Conservation (phyloP, 2,329 filamentous ascomycete species). For the Botrytis cinerea region DNA sequence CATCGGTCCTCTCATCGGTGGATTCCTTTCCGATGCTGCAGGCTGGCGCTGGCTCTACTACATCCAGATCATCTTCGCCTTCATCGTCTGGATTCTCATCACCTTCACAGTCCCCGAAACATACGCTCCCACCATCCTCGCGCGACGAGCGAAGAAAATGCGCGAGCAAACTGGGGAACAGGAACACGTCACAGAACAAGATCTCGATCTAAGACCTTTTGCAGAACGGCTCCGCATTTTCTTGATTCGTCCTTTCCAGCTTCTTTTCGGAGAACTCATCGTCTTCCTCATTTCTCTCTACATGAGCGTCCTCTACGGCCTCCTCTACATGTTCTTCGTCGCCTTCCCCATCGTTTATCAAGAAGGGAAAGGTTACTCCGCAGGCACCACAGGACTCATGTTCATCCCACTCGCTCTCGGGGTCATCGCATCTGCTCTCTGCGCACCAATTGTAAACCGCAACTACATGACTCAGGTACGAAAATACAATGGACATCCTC, state of each 20-base stretch:
- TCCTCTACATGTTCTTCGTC: conserved; percentile 53
- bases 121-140: conserved; percentile 78
- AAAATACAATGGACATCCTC: conserved; percentile 70
- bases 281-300: conserved; percentile 82
- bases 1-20: conserved; percentile 74
- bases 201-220: conserved; percentile 72
- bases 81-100: conserved; percentile 70
- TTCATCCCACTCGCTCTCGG: conserved; percentile 82
- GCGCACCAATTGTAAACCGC: conserved; percentile 73
- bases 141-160: conserved; percentile 68
- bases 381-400: conserved; percentile 77
- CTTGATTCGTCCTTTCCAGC: conserved; percentile 79
- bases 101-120: conserved; percentile 90
- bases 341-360: conserved; percentile 66
- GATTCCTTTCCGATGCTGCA: conserved; percentile 67
- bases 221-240: conserved; percentile 71
- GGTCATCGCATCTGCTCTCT: conserved; percentile 66
- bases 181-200: conserved; percentile 75
- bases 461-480: conserved; percentile 67
- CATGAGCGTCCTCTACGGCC: conserved; percentile 71
- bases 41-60: conserved; percentile 88
- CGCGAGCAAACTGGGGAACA: conserved; percentile 67
- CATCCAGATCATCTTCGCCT: conserved; percentile 78
- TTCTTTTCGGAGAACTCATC: conserved; percentile 81
- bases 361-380: conserved; percentile 74